phyloP scores from a whole-genome alignment of 768 basidiomycete genomes.

The Xerocomus potaroensis region DNA sequence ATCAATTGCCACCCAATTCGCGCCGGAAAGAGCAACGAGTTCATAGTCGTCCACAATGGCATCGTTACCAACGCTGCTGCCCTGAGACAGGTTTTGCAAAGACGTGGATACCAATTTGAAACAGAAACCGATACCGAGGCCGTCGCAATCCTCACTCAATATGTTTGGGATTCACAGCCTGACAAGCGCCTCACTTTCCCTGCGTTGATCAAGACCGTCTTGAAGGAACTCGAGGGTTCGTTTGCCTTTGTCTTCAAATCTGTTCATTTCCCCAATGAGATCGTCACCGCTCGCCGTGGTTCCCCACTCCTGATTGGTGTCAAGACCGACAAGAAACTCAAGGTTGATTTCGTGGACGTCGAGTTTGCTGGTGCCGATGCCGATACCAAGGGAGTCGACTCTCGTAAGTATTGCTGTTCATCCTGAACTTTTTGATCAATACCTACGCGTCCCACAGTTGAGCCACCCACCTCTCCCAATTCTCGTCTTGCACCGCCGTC shows the following conservation, averaged over 20 bases:
- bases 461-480: conserved; percentile 50
- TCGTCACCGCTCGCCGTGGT: conserved; percentile 94
- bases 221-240: conserved; percentile 97
- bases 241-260: conserved; percentile 99
- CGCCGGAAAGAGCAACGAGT: conserved; percentile 76
- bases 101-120: conserved; percentile 91
- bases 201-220: conserved; percentile 86
- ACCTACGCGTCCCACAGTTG: conserved; percentile 26
- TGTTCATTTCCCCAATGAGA: conserved; percentile 88
- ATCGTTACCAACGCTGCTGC: conserved; percentile 94
- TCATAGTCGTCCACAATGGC: conserved; percentile 96
- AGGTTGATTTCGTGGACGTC: conserved; percentile 99
- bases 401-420: conserved; percentile 32
- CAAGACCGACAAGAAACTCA: conserved; percentile 99
- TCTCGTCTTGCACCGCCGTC: conserved; percentile 62
- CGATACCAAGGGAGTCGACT: conserved; percentile 40
- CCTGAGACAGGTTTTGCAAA: conserved; percentile 88
- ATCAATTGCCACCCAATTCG: conserved; percentile 94
- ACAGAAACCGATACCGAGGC: conserved; percentile 98
- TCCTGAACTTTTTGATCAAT: not conserved
- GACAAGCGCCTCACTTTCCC: conserved; percentile 86
- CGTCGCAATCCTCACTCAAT: conserved; percentile 93
- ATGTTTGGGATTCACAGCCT: conserved; percentile 90
- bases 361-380: conserved; percentile 80
- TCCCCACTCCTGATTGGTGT: conserved; percentile 96